These are phyloP conservation scores for Septoria petroselini DNA, from an alignment of 2,329 filamentous ascomycete species.

Conservation along the genomic window DNA sequence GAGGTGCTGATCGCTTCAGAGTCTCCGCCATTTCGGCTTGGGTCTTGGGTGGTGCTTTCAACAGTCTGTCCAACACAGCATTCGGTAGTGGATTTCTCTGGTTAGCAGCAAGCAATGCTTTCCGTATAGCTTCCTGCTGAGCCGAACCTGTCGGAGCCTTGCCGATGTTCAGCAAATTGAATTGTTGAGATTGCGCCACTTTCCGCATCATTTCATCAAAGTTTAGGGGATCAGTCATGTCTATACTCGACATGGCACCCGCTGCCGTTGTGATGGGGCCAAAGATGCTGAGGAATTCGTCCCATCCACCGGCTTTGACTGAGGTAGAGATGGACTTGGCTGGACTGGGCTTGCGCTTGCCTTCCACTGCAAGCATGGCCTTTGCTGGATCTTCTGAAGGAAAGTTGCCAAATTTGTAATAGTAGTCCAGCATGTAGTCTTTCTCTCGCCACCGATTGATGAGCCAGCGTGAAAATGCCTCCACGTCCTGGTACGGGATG, in stretches of 20 bases:
- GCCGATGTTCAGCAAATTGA: constrained; percentile 31
- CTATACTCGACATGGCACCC: constrained; percentile 47
- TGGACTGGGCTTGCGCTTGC: constrained; percentile 38
- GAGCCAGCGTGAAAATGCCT: constrained; percentile 80
- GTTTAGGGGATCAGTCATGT: constrained; percentile 40
- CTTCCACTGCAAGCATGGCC: constrained; percentile 40
- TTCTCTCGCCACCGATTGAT: constrained; percentile 87
- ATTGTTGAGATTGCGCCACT: constrained; percentile 36
- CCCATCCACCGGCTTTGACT: constrained; percentile 50
- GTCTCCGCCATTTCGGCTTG: constrained; percentile 33
- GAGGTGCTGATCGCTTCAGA: constrained; percentile 28
- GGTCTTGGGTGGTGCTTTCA: constrained; percentile 32
- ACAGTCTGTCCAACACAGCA: constrained; percentile 31
- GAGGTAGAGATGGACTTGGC: constrained; percentile 49
- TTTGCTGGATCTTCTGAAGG: constrained; percentile 59
- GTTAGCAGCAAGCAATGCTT: constrained; percentile 35
- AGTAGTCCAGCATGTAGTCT: constrained; percentile 82
- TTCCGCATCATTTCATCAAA: constrained; percentile 38
- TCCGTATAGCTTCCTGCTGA: constrained; percentile 34
- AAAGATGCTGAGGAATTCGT: constrained; percentile 53
- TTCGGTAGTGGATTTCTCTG: constrained; percentile 31
- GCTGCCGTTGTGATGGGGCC: constrained; percentile 51
- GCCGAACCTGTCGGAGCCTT: constrained; percentile 30
- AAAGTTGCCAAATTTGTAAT: constrained; percentile 69
- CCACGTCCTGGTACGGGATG: constrained; percentile 73